These are phyloP conservation scores for Saccharomycopsis sp. DNA, from an alignment of 805 yeast species.

Conservation along the genomic window DNA sequence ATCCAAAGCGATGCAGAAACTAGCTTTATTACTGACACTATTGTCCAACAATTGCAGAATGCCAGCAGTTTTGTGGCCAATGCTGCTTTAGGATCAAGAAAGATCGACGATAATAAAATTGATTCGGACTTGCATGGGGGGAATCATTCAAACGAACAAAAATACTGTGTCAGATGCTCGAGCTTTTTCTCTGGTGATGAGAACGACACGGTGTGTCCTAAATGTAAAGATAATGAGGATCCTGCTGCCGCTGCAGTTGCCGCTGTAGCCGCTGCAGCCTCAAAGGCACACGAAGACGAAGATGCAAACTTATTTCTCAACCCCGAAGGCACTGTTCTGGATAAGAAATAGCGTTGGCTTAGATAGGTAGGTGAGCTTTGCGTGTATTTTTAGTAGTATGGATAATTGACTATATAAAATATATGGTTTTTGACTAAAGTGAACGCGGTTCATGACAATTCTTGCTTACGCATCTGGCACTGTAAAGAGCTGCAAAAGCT, in stretches of 20 bases:
- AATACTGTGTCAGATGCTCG: conserved; percentile 6
- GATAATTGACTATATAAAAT: no score
- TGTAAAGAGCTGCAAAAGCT: no score
- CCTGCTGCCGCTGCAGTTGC: conserved; percentile 4
- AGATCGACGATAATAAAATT: conserved; percentile 1
- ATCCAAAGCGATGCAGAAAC: background rate
- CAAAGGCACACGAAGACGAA: conserved; percentile 6
- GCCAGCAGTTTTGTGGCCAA: conserved; percentile 14
- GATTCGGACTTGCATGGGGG: background rate
- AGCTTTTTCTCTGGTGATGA: background rate
- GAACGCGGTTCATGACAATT: no score
- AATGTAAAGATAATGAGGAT: conserved; percentile 1
- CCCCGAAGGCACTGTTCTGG: conserved; percentile 12
- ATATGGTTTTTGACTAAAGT: no score
- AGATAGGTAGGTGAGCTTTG: no score
- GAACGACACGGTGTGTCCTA: conserved; percentile 2
- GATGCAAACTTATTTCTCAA: conserved; percentile 20
- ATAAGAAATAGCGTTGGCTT: no score
- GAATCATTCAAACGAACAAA: background rate
- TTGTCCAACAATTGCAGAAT: conserved; percentile 20
- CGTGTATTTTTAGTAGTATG: no score
- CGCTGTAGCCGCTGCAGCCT: background rate
- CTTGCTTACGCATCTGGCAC: no score
- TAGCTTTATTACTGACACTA: conserved; percentile 7
- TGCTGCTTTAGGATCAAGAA: conserved; percentile 12